These are phyloP conservation scores for Colletotrichum eleusines DNA, from an alignment of 2,329 filamentous ascomycete genomes.

Conservation along the genomic window DNA sequence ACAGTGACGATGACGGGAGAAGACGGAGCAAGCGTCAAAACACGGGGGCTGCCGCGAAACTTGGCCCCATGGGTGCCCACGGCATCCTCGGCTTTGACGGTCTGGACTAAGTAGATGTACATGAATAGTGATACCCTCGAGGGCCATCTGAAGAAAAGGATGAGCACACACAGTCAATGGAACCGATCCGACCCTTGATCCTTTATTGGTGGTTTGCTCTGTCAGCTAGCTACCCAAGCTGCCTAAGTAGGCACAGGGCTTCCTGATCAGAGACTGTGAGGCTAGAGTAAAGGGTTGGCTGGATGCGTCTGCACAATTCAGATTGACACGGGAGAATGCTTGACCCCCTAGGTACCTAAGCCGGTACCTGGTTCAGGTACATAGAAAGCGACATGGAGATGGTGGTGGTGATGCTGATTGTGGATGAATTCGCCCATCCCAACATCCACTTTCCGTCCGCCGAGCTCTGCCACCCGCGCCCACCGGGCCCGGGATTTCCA, in stretches of 20 bases:
- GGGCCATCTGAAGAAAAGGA: constrained; percentile 17
- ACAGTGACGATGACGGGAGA: constrained; percentile 60
- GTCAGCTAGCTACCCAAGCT: background rate
- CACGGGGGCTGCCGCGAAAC: constrained; percentile 55
- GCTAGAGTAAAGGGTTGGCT: background rate
- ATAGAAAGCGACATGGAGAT: no score
- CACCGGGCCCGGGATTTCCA: constrained; percentile 21
- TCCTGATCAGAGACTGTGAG: background rate
- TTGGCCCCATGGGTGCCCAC: constrained; percentile 64
- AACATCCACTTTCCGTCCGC: background rate
- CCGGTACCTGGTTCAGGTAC: background rate
- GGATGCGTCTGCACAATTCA: background rate
- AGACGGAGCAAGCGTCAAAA: constrained; percentile 60
- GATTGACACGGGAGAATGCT: background rate
- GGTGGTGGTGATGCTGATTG: background rate
- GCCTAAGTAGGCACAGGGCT: no score
- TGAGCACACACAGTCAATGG: constrained; percentile 18
- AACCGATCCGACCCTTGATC: constrained; percentile 16
- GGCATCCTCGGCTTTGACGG: constrained; percentile 64
- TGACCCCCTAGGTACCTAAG: no score
- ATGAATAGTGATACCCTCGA: constrained; percentile 40
- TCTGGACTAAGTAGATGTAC: constrained; percentile 52
- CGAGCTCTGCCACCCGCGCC: constrained; percentile 9
- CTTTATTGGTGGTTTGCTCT: background rate
- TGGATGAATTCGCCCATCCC: background rate